Percentiles rank a stretch among this genome's conserved stretches.
phyloP scores from a whole-genome alignment of 768 basidiomycete genomes.

The Candolleomyces aberdarensis region DNA sequence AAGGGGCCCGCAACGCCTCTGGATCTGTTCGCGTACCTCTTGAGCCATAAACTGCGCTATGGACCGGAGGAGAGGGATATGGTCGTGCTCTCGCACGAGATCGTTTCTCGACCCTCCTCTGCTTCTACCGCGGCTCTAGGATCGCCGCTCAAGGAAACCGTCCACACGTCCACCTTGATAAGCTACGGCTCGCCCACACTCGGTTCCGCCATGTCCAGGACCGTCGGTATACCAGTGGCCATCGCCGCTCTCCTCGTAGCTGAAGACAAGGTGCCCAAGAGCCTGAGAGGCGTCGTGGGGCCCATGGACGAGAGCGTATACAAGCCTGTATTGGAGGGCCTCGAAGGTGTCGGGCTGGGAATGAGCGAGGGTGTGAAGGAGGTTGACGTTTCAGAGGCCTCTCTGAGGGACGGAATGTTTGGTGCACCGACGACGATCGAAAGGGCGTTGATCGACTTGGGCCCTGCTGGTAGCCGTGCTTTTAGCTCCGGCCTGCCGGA shows the following conservation, averaged over 20 bases:
- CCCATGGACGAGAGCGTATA: conserved; percentile 63
- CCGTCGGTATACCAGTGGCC: conserved; percentile 86
- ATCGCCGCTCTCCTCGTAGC: conserved; percentile 72
- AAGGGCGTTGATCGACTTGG: too few species aligned
- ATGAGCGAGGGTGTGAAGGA: conserved; percentile 37
- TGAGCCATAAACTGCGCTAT: conserved; percentile 73
- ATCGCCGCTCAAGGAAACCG: conserved; percentile 32
- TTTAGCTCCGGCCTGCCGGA: too few species aligned
- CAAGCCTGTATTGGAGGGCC: conserved; percentile 53
- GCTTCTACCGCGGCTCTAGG: neutral
- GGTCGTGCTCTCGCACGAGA: conserved; percentile 83
- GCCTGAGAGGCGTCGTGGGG: conserved; percentile 60
- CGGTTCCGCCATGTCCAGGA: conserved; percentile 82
- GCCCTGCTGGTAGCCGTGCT: too few species aligned
- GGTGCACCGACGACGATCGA: too few species aligned
- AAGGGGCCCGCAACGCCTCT: conserved; percentile 46
- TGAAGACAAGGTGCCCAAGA: conserved; percentile 46
- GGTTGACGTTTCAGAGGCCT: neutral
- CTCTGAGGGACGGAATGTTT: too few species aligned
- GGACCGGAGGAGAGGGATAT: conserved; percentile 73
- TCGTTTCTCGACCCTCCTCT: conserved; percentile 43
- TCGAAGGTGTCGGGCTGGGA: conserved; percentile 52
- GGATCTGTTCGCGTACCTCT: conserved; percentile 70
- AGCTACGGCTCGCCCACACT: conserved; percentile 41
- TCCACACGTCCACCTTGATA: conserved; percentile 66